Conservation (phyloP, 495 filamentous ascomycete species). For the Tuber indicum region DNA sequence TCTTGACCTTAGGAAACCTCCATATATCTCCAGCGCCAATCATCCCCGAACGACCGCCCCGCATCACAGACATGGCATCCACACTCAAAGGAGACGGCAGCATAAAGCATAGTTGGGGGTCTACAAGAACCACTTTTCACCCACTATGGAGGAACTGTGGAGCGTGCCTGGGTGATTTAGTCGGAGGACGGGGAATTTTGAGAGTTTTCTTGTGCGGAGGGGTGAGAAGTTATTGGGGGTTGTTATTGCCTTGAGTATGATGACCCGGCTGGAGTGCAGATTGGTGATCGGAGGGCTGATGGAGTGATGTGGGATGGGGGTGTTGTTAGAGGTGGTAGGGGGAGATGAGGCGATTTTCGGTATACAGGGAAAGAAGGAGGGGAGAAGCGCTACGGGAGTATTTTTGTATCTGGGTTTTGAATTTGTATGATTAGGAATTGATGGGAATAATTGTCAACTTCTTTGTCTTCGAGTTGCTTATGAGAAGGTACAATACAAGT, state of each 20-base stretch:
- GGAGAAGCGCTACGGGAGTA: background rate
- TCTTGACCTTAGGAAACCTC: background rate
- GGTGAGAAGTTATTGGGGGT: conserved; percentile 27
- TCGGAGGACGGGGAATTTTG: conserved; percentile 32
- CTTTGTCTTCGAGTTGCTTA: background rate
- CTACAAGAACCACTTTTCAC: conserved; percentile 5
- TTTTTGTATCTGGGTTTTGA: background rate
- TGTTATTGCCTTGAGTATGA: conserved; percentile 33
- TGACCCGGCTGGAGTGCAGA: conserved; percentile 9
- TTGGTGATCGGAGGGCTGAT: conserved; percentile 33
- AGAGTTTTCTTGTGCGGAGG: conserved; percentile 36
- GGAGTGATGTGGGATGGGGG: conserved; percentile 33
- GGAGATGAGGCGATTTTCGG: conserved; percentile 26
- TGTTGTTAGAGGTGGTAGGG: conserved; percentile 1
- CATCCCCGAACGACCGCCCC: conserved; percentile 8
- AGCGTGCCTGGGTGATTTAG: conserved; percentile 23
- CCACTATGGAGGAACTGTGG: background rate
- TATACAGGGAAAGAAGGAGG: background rate
- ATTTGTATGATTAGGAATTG: background rate
- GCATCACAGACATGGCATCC: conserved; percentile 15
- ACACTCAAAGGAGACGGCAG: conserved; percentile 9
- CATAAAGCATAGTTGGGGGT: conserved; percentile 30
- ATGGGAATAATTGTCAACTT: background rate
- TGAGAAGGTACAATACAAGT: background rate
- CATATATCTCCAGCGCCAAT: background rate